phyloP scores from a whole-genome alignment of 192 early-diverging fungal genomes.

The Glomus cerebriforme region DNA sequence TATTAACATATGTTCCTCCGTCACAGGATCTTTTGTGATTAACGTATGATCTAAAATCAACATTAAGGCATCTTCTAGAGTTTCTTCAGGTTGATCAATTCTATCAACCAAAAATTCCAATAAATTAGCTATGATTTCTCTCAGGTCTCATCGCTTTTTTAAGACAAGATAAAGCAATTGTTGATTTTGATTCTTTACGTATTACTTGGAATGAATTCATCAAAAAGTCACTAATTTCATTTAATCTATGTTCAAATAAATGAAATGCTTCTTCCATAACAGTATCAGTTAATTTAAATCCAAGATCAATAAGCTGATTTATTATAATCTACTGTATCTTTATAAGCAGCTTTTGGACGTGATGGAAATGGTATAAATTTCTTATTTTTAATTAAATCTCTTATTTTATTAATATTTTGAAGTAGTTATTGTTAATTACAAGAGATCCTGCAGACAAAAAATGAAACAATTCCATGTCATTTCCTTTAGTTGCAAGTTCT shows the following conservation, averaged over 20 bases:
- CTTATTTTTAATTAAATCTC: neutral
- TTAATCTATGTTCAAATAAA: no score
- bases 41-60: neutral
- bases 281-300: no score
- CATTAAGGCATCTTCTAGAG: no score
- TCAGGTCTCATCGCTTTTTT: neutral
- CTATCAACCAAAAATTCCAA: neutral
- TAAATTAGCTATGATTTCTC: neutral
- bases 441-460: neutral
- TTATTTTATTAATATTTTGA: slow-evolving; percentile 5
- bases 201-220: no score
- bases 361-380: slow-evolving; percentile 16
- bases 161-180: neutral
- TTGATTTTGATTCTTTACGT: neutral
- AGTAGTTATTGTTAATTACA: neutral
- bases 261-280: no score
- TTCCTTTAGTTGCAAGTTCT: neutral
- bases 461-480: slow-evolving; percentile 31
- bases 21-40: no score
- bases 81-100: no score
- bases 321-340: neutral
- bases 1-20: no score
- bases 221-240: no score
- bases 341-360: neutral
- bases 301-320: no score